A percentile compares a stretch with the other conserved stretches of the same genome.
phyloP scores from a whole-genome alignment of 805 yeast species.

The Kodamaea laetipori region DNA sequence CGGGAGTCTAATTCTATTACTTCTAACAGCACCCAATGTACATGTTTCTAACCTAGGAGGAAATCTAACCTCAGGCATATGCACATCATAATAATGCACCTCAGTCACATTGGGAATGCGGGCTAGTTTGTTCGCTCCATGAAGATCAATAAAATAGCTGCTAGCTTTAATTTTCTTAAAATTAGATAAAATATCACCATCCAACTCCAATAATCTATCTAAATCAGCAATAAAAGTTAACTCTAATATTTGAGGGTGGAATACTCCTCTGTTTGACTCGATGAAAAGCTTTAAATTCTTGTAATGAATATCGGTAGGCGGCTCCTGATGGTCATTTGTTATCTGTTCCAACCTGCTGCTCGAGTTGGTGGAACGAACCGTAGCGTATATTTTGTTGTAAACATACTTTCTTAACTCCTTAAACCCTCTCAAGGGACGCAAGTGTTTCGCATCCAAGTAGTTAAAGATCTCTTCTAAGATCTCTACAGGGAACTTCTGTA shows the following conservation, averaged over 20 bases:
- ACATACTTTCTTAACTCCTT: neutral
- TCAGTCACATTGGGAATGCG: neutral
- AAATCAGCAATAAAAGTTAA: constrained; percentile 3
- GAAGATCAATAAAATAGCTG: neutral
- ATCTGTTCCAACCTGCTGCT: neutral
- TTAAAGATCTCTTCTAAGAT: constrained; percentile 5
- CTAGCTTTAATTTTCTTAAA: constrained; percentile 1
- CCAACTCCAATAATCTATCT: constrained; percentile 1
- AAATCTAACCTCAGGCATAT: neutral
- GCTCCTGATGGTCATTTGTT: neutral
- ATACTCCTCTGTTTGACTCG: neutral
- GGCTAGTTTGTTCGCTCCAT: constrained; percentile 2
- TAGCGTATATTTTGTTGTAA: constrained; percentile 2
- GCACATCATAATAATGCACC: neutral
- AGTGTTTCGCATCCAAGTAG: constrained; percentile 1
- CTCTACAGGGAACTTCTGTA: constrained; percentile 3
- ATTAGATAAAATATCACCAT: neutral
- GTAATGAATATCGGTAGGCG: constrained; percentile 3
- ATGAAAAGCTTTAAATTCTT: neutral
- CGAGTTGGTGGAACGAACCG: constrained; percentile 2
- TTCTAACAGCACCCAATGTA: neutral
- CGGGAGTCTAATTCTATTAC: neutral
- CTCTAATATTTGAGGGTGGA: neutral
- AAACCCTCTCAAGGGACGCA: neutral
- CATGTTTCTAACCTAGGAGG: constrained; percentile 2